A percentile compares a stretch with the other conserved stretches of the same genome.
Conservation (phyloP, 176 grass and related monocot species). For the Hordeum vulgare region DNA sequence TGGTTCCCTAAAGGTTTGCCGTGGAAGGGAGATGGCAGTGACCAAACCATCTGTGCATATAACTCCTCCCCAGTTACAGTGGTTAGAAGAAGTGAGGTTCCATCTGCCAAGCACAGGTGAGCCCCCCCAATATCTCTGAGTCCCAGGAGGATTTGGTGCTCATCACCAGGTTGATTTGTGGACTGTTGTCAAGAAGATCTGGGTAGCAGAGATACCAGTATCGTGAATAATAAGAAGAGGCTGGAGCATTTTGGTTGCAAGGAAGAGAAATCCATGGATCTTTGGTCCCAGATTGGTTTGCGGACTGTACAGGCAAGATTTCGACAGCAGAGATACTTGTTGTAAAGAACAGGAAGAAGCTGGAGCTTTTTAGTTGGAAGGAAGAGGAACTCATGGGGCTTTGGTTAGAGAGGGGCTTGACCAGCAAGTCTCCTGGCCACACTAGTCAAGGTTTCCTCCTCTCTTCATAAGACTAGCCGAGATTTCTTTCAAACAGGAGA, state of each 20-base stretch:
- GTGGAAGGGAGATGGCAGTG: conserved; percentile 6
- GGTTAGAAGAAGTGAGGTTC: conserved; percentile 4
- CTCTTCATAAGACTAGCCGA: too few species aligned
- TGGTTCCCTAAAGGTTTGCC: neutral
- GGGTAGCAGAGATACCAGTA: neutral
- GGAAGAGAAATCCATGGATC: neutral
- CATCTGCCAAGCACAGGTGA: conserved; percentile 27
- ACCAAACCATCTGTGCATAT: conserved; percentile 29
- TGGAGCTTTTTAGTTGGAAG: neutral
- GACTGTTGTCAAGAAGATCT: neutral
- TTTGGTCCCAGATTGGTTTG: neutral
- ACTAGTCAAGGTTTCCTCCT: neutral
- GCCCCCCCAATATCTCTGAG: conserved; percentile 37
- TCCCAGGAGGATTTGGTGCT: conserved; percentile 31
- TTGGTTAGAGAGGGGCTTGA: neutral
- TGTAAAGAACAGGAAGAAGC: conserved; percentile 1
- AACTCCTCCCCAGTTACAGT: conserved; percentile 53
- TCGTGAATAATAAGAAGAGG: neutral
- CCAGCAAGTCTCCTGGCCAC: neutral
- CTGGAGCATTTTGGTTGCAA: neutral
- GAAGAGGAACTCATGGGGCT: neutral
- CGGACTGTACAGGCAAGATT: neutral
- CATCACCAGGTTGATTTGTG: neutral
- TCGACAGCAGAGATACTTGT: neutral
- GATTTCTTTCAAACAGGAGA: too few species aligned